Evolutionary conservation across 345 rosid species (phyloP).

Genomic region (Barbarea vulgaris): DNA sequence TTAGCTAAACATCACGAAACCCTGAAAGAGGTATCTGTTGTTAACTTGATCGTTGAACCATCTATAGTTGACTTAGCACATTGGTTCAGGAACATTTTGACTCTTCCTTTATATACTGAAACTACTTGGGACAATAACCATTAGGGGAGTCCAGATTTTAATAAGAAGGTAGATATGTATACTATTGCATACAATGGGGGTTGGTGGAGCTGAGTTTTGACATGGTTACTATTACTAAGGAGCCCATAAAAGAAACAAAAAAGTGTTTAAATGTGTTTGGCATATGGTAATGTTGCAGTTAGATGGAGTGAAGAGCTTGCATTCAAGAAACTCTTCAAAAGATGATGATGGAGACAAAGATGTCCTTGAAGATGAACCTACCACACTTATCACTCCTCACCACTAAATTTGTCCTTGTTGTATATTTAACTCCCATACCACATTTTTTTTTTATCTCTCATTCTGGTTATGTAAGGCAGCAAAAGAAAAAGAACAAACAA

Average conservation of each 20-base stretch:
- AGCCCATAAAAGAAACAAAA: background rate
- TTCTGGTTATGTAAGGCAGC: background rate
- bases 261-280: background rate
- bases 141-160: too few species aligned
- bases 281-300: conserved; percentile 17
- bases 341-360: conserved; percentile 15
- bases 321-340: conserved; percentile 34
- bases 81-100: background rate
- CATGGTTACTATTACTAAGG: background rate
- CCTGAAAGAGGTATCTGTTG: conserved; percentile 60
- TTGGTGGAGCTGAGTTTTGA: background rate
- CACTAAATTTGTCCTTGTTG: conserved; percentile 7
- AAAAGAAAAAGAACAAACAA: background rate
- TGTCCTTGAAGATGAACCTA: conserved; percentile 4
- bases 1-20: conserved; percentile 66
- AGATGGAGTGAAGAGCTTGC: conserved; percentile 37
- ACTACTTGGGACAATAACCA: background rate
- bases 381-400: background rate
- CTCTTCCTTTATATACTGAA: background rate
- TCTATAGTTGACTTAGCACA: background rate
- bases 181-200: too few species aligned
- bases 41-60: conserved; percentile 4
- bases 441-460: too few species aligned
- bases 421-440: background rate
- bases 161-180: too few species aligned